phyloP scores from a whole-genome alignment of 371 early-diverging fungal species.

The Actinomucor elegans region DNA sequence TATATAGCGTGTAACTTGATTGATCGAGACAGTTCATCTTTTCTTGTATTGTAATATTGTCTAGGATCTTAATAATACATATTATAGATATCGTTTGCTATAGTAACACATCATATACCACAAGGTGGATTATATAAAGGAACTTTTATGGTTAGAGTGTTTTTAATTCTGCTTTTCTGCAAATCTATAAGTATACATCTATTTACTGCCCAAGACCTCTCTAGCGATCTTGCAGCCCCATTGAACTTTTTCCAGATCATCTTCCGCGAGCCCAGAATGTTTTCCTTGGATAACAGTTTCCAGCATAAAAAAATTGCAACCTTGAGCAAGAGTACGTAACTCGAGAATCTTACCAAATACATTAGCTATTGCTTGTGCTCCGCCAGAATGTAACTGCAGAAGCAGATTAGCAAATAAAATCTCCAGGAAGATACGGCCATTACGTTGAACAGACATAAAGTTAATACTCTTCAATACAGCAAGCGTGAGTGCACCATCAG shows the following conservation, averaged over 20 bases:
- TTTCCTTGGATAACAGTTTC: constrained; percentile 53
- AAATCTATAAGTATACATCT: too few relatives aligned
- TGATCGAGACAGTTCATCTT: background rate
- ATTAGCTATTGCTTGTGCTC: constrained; percentile 53
- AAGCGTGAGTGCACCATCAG: constrained; percentile 61
- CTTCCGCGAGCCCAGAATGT: constrained; percentile 35
- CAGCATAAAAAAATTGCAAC: constrained; percentile 71
- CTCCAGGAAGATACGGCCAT: constrained; percentile 69
- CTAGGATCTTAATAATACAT: constrained; percentile 6
- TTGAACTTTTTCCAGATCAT: constrained; percentile 54
- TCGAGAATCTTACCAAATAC: constrained; percentile 60
- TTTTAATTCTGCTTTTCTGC: too few relatives aligned
- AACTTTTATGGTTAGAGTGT: too few relatives aligned
- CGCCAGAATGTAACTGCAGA: constrained; percentile 36
- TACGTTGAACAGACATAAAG: constrained; percentile 65
- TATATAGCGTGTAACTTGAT: background rate
- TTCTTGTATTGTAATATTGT: constrained; percentile 9
- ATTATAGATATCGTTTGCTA: too few relatives aligned
- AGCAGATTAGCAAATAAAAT: constrained; percentile 58
- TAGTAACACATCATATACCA: too few relatives aligned
- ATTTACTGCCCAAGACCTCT: constrained; percentile 47
- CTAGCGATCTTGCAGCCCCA: constrained; percentile 66
- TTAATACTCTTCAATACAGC: constrained; percentile 72
- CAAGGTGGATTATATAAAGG: too few relatives aligned
- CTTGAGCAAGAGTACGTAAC: constrained; percentile 68